Conservation (phyloP, 1,139 yeast species). For the Kodamaea anthophila region DNA sequence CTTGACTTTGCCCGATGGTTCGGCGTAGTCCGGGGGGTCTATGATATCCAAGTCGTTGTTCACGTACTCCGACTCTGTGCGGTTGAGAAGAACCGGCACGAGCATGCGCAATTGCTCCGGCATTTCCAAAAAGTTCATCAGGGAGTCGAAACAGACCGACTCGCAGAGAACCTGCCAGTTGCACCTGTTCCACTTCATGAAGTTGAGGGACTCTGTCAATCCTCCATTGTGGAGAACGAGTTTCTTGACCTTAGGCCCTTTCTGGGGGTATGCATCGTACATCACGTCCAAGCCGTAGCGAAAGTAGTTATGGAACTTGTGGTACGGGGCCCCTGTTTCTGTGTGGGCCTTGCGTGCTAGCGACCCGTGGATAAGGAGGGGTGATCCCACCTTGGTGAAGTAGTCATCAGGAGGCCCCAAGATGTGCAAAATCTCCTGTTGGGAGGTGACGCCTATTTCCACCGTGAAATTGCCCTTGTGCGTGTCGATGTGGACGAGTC, state of each 20-base stretch:
- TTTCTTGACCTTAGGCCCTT: constrained; percentile 26
- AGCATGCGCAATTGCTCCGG: constrained; percentile 17
- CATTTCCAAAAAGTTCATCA: constrained; percentile 30
- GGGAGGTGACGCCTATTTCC: constrained; percentile 38
- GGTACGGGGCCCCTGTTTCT: constrained; percentile 11
- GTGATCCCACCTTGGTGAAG: constrained; percentile 43
- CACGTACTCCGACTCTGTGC: constrained; percentile 44
- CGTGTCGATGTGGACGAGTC: constrained; percentile 1
- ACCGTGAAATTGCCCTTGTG: no score
- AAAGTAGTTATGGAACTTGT: constrained; percentile 52
- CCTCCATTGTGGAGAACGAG: constrained; percentile 48
- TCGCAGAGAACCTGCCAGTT: constrained; percentile 27
- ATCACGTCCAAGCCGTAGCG: constrained; percentile 48
- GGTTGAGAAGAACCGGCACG: constrained; percentile 42
- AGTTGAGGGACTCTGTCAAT: constrained; percentile 40
- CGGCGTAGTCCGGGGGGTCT: constrained; percentile 22
- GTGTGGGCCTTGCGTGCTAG: constrained; percentile 4
- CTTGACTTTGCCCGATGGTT: constrained; percentile 34
- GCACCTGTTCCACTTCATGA: constrained; percentile 45
- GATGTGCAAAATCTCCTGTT: constrained; percentile 40
- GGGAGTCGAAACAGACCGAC: constrained; percentile 17
- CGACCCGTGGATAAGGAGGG: constrained; percentile 32
- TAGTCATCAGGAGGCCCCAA: constrained; percentile 57
- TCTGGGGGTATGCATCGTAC: constrained; percentile 32
- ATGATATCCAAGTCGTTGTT: constrained; percentile 35